phyloP scores from a whole-genome alignment of 495 filamentous ascomycete genomes.

The Penicillium canariense region DNA sequence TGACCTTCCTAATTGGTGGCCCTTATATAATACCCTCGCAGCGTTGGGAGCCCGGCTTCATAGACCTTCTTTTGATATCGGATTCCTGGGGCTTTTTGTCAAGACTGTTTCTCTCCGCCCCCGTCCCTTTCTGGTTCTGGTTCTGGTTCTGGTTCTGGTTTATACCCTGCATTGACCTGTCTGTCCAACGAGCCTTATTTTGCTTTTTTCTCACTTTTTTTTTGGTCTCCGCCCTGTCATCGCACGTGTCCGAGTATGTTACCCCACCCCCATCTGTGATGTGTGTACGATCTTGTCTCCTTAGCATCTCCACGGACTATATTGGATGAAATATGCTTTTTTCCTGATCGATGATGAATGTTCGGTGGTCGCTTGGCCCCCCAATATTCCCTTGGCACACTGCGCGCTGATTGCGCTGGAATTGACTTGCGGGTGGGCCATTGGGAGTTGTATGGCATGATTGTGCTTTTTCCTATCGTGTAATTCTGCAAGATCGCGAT shows the following conservation, averaged over 20 bases:
- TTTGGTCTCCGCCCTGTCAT: not conserved
- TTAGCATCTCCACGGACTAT: conserved; percentile 26
- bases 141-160: conserved; percentile 12
- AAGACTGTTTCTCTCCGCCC: conserved; percentile 13
- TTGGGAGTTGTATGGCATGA: conserved; percentile 4
- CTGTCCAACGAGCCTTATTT: conserved; percentile 8
- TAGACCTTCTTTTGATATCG: conserved; percentile 22
- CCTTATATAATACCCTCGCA: conserved; percentile 32
- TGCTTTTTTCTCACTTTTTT: not conserved
- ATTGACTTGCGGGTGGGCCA: conserved; percentile 13
- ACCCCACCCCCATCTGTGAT: conserved; percentile 15
- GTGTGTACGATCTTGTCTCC: conserved; percentile 32
- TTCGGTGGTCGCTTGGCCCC: not conserved
- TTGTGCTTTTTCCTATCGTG: not conserved
- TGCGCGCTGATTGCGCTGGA: conserved; percentile 1
- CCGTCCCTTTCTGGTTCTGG: not conserved
- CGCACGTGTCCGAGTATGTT: conserved; percentile 26
- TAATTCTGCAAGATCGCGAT: conserved; percentile 2
- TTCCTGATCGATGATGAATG: not conserved
- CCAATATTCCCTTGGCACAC: not conserved
- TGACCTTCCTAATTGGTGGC: conserved; percentile 25
- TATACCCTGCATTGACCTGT: conserved; percentile 30
- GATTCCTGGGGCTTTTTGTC: conserved; percentile 3
- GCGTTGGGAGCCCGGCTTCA: conserved; percentile 26
- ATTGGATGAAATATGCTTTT: conserved; percentile 17